Evolutionary conservation across 768 basidiomycete genomes (phyloP).

Genomic region (Pulveroboletus sp.): DNA sequence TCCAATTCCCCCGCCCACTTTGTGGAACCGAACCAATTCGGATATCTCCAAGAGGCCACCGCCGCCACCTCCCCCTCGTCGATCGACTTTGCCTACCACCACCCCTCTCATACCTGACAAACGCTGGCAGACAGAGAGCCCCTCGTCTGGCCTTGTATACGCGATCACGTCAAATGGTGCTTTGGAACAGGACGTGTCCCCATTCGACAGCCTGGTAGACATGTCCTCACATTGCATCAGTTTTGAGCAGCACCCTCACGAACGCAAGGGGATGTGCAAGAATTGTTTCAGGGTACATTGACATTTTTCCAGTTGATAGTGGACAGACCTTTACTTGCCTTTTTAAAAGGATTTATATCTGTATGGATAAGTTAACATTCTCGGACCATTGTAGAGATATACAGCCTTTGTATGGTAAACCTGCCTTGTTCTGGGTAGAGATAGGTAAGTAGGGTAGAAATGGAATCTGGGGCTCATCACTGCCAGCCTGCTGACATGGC

Average conservation of each 20-base stretch:
- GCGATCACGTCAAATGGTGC: constrained; percentile 29
- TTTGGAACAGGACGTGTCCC: constrained; percentile 46
- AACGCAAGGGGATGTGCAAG: constrained; percentile 60
- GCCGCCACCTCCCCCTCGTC: constrained; percentile 64
- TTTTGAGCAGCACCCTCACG: constrained; percentile 67
- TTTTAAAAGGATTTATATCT: background rate
- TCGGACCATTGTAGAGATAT: too few relatives aligned
- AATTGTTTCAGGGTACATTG: constrained; percentile 59
- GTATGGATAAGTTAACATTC: constrained; percentile 6
- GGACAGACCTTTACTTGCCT: too few relatives aligned
- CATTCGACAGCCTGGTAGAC: constrained; percentile 63
- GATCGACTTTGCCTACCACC: constrained; percentile 31
- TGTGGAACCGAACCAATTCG: constrained; percentile 23
- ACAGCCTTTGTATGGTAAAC: too few relatives aligned
- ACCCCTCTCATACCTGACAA: constrained; percentile 51
- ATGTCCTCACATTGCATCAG: constrained; percentile 42
- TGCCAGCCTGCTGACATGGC: too few relatives aligned
- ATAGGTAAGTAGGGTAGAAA: too few relatives aligned
- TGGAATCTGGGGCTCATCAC: too few relatives aligned
- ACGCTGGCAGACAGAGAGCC: constrained; percentile 14
- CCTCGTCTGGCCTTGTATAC: constrained; percentile 19
- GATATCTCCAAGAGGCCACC: constrained; percentile 40
- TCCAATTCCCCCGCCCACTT: constrained; percentile 13
- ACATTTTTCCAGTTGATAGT: background rate
- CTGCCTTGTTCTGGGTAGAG: too few relatives aligned